Base-by-base conservation (phyloP, 2,329 filamentous ascomycete species). In the Penicillium corylophilum region DNA sequence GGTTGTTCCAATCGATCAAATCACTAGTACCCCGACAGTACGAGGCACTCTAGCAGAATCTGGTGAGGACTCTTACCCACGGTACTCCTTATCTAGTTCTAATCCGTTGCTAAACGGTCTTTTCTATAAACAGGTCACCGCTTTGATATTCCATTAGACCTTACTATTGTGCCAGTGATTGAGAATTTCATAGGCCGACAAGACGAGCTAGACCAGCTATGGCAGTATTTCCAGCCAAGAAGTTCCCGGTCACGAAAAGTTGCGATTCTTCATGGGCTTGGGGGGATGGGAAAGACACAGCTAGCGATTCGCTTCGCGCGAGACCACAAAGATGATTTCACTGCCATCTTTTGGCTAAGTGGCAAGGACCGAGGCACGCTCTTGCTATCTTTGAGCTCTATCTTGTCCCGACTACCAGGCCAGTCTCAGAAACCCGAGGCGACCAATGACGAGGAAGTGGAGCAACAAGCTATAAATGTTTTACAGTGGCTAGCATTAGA, bases 271-370 rank as follows among this genome's bases (percentile, higher is more conserved):
- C 51, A 64, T 43, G 54, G 61, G 12, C 59, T 64, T 50, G 57
- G 64, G 12, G 60, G 62, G 2, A 64, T 64, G 7, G 62, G 63
- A 28, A 65, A 66, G 36, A 63, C 63, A 9, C 55, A 66, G 36
- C 49, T 65, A 39, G 61, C 59, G 4, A 53, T 61, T 41, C 49
- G 44, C 6, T 64, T 63, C 45, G 58, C 59, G 10, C 53, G 57
- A 39, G 29, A 58, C 8, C 52, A 67, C 20, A 53, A 55, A 48
- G 10, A 53, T 45, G 38, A 63, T 39, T 64, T 61, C 12, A 62
- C 50, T n/a, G 58, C 59, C 1, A 54, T 67, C 35, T 64, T 67
- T 29, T 68, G 63, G 63, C 46, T 69, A 10, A 58, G 53, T 48
- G 60, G 63, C 22, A 63, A 61, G 44, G 57, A 54, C 31, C 48